Base-by-base conservation (phyloP, 108 stramenopile species). In the Cyclotella kingstonii region DNA sequence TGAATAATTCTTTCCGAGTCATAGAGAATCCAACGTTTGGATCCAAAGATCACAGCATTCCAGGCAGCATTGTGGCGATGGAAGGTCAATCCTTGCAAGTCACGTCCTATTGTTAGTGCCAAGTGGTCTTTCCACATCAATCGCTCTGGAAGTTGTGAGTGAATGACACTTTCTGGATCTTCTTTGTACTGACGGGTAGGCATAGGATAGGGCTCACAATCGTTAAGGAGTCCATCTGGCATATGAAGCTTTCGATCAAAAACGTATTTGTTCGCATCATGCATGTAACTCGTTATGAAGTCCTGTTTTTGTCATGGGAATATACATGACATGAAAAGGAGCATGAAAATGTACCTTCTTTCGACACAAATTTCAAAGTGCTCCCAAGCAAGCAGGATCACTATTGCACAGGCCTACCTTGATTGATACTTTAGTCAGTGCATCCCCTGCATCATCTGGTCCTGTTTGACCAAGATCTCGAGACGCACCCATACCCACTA, bases 11-110 rank as follows among this genome's bases (percentile, higher is more conserved):
- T 86, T 77, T 97, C 96, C 58, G 96, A 96, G 68, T 99, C 98
- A 58, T 99, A 98, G 10, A 99, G 68, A 40, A 97, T 94, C 98
- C 98, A 99, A 2, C 95, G 90, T 65, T 99, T 99, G 27, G 86
- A 55, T 1, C 98, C 98, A 3, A 66, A 65, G 19, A 98, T 63
- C 12, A 97, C 82, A 1, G 94, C 90, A 78, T 99, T 99, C 98
- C 97, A 99, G 19, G 98, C 98, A 43, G 86, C 82, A 28, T 97
- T 99, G 38, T 73, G 72, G 18, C 63, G 63, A 47, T 73, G 72
- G 40, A 73, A 73, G 3, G 72, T 73, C 31, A 73, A 45, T 28
- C 72, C 72, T 52, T 73, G 72, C 34, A 59, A 39, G 47, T 73
- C 72, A 41, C 57, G 63, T 15, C 72, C 72, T 39, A 73, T 73